These are phyloP conservation scores for Ganoderma resinaceum DNA, from an alignment of 1,284 basidiomycete species.

Conservation along the genomic window DNA sequence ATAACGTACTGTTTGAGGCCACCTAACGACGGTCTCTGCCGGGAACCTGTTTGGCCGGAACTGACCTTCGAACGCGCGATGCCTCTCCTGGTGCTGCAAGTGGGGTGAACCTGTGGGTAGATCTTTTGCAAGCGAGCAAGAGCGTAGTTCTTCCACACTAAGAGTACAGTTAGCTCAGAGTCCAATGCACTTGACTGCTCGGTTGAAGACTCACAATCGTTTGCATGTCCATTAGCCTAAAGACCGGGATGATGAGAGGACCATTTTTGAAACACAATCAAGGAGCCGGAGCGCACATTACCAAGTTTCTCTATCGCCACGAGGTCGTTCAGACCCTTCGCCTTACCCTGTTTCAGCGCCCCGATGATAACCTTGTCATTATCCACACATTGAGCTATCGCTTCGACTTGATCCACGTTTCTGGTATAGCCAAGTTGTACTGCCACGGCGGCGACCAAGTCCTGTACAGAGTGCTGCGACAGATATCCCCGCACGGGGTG, in stretches of 20 bases:
- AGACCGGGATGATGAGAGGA: not conserved
- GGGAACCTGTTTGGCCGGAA: not conserved
- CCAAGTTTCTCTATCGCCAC: slow-evolving; percentile 18
- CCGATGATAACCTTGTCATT: slow-evolving; percentile 13
- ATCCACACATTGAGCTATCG: not conserved
- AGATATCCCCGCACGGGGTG: not conserved
- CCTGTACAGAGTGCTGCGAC: not conserved
- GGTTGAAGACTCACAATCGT: not conserved
- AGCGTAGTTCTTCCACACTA: slow-evolving; percentile 15
- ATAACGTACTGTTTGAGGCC: not conserved
- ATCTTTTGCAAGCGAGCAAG: not conserved
- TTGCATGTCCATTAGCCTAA: not conserved
- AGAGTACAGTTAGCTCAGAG: not conserved
- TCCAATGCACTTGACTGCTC: not conserved
- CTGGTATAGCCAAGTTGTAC: not conserved
- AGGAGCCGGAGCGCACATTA: slow-evolving; percentile 2
- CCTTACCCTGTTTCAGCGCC: slow-evolving; percentile 8
- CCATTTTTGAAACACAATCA: not conserved
- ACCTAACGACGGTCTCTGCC: not conserved
- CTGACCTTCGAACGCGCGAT: not conserved
- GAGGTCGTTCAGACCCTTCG: not conserved
- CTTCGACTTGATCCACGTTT: not conserved
- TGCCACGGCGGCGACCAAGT: not conserved
- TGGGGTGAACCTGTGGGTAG: not conserved
- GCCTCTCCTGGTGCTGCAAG: not conserved